Base-by-base conservation (phyloP, 2,329 filamentous ascomycete species). In the Apiospora rasikravindrae region DNA sequence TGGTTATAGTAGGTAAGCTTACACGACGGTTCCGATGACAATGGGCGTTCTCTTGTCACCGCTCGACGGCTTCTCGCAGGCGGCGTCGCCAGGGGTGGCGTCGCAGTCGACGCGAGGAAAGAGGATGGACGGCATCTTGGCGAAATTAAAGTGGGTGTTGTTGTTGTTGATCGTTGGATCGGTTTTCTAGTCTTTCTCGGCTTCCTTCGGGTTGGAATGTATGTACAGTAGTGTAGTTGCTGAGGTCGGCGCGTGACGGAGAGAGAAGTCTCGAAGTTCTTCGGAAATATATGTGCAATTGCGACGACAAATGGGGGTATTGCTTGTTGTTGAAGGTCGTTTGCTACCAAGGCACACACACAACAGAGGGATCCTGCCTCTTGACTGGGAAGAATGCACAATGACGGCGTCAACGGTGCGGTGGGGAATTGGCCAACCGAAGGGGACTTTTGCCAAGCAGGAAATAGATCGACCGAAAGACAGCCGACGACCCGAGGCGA, bases 41-140 rank as follows among this genome's bases (percentile, higher is more conserved):
- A 80, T 78, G 7, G 70, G 71, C 16, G 74, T 77, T 2, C 71
- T 67, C 22, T 74, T 72, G 19, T 71, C 72, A 13, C 76, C 72
- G 13, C 72, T 74, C 2, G 73, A 69, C 19, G 77, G 75, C 72
- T 80, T 79, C 73, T 80, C 77, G 74, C 78, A 80, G 0, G 53
- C 78, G 78, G 68, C 77, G 78, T 49, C 33, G 42, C 37, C 57
- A 2, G 61, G 42, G 26, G 33, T 26, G 40, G 75, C 75, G 22
- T 72, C 70, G 5, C 74, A 70, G 24, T 75, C 72, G 1, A 74
- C 75, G 16, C 76, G 77, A 29, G 45, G 45, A 2, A 77, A 45
- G 61, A 77, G 61, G 13, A 64, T 40, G 57, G 57, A 64, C 22
- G 57, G 57, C 57, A 64, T 64, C 57, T 64, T 40, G 33, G 57